Evolutionary conservation across 2,329 filamentous ascomycete species (phyloP).

Genomic region (Paecilomyces sp.): DNA sequence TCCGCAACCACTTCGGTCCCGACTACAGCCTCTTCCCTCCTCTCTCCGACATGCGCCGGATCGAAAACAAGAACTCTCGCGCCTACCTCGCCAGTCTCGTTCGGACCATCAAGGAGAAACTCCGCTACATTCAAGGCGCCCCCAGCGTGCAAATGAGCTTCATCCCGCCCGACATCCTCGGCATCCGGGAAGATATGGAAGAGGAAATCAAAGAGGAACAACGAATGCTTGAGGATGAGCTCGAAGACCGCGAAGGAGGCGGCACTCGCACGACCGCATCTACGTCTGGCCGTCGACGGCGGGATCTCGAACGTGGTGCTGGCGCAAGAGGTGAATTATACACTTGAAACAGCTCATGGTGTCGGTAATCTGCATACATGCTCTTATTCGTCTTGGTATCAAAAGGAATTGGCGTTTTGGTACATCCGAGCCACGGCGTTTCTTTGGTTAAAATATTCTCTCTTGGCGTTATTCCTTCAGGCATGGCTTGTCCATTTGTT

Average conservation of each 20-base stretch:
- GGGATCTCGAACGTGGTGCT: conserved; percentile 26
- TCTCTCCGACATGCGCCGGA: conserved; percentile 61
- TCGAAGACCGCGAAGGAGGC: conserved; percentile 30
- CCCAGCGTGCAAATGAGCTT: conserved; percentile 80
- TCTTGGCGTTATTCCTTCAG: background rate
- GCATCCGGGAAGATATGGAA: conserved; percentile 43
- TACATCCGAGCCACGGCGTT: background rate
- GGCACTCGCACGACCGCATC: conserved; percentile 9
- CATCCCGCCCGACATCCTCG: conserved; percentile 69
- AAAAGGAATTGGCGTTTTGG: background rate
- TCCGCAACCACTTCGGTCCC: conserved; percentile 80
- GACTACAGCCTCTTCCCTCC: conserved; percentile 84
- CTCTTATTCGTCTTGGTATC: background rate
- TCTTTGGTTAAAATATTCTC: background rate
- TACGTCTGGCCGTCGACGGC: conserved; percentile 15
- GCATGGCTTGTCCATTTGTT: background rate
- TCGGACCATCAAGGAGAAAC: conserved; percentile 71
- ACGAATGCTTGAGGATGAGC: conserved; percentile 28
- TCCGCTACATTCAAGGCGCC: conserved; percentile 75
- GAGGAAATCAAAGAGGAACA: conserved; percentile 39
- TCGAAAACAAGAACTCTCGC: conserved; percentile 70
- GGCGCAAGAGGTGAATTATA: conserved; percentile 31
- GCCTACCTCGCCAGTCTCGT: conserved; percentile 71
- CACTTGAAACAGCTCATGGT: conserved; percentile 14
- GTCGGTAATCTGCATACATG: background rate